Evolutionary conservation across 345 rosid species (phyloP), one percentile per base, ranked within the genome.

Genomic region (Aquilaria malaccensis): DNA sequence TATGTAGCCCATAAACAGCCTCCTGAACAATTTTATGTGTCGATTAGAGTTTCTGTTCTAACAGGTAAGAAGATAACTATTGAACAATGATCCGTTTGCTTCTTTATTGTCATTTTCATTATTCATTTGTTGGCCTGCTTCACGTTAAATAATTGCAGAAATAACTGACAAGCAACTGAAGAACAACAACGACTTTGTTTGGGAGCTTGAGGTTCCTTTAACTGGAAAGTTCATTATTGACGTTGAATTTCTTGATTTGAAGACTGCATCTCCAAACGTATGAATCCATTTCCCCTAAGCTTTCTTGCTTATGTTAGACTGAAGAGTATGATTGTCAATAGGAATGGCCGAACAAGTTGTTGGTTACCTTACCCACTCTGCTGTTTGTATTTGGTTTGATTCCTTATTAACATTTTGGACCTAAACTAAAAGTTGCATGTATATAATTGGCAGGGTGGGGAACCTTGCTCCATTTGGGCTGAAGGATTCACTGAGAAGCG

Each of bases 221-320:
- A 81, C 87, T 0, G 99, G 97, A 22, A 89, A 83, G 80, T 70
- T 93, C 79, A 87, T 87, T 70, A 85, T 89, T 12, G 99, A 93
- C 60, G 86, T 93, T 6, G 99, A 93, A 64, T 93, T 93, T 60
- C 86, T 89, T 37, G 95, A 93, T 65, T 77, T 93, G 48, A 93
- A 93, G 73, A 77, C 78, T 60, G 72, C 84, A 62, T 78, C 95
- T 67, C 83, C 82, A 55, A 76, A 76, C 60, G 96, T 93, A 74
- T 66, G 91, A 53, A 29, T 66, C 67, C 48, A 52, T 46, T 37
- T 37, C 7, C 43, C 5, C 43, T 37, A 9, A 5, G 7, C 6
- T 54, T 56, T 37, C 7, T 37, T 37, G 43, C 7, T 37, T 37
- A 37, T 37, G 43, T 37, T 9, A 37, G 7, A 37, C 7, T 37